Conservation (phyloP, 2,329 filamentous ascomycete species). For the Aspergillus persii region DNA sequence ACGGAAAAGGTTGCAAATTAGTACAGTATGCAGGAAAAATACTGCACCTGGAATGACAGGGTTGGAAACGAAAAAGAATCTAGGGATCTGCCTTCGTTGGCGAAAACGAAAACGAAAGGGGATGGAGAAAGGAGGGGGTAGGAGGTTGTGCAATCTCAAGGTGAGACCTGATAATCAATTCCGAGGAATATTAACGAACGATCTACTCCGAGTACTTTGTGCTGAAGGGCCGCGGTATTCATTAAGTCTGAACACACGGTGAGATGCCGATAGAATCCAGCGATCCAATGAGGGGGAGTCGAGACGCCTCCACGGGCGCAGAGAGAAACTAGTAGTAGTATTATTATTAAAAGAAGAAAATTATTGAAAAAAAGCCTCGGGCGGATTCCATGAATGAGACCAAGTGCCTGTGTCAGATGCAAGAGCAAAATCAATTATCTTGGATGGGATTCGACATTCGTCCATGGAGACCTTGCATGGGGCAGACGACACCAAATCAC, state of each 20-base stretch:
- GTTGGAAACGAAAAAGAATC: neutral
- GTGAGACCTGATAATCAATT: neutral
- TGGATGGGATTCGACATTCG: neutral
- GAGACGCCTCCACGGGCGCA: neutral
- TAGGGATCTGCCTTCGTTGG: neutral
- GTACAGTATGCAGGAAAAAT: neutral
- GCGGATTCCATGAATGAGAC: neutral
- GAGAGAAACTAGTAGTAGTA: neutral
- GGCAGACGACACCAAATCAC: neutral
- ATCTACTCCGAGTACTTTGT: neutral
- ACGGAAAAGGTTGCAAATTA: neutral
- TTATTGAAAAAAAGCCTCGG: neutral
- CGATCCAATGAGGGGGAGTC: neutral
- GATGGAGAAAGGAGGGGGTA: neutral
- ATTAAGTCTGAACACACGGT: conserved; percentile 3
- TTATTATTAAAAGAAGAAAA: neutral
- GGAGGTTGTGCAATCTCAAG: neutral
- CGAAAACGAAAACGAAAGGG: neutral
- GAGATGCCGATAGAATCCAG: conserved; percentile 1
- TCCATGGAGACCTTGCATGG: neutral
- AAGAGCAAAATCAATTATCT: neutral
- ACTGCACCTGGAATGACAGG: neutral
- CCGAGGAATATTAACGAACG: neutral
- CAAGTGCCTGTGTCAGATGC: neutral
- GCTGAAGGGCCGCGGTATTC: neutral